These are phyloP conservation scores for Colletotrichum theobromicola DNA, from an alignment of 2,329 filamentous ascomycete species.

Conservation along the genomic window DNA sequence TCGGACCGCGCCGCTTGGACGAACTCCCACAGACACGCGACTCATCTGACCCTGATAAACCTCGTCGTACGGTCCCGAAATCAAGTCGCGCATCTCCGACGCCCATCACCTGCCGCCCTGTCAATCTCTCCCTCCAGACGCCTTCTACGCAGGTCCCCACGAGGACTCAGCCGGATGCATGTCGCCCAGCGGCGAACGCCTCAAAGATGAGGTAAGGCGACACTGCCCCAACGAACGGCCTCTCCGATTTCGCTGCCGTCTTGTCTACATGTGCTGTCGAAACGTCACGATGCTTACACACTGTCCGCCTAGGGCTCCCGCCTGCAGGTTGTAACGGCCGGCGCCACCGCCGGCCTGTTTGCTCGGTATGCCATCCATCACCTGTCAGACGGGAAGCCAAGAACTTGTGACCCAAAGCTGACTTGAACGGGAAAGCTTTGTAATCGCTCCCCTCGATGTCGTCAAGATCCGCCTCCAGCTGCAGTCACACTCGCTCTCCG, in stretches of 20 bases:
- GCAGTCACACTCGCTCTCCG: slow-evolving; percentile 83
- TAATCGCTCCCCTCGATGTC: slow-evolving; percentile 94
- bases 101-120: not conserved
- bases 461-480: slow-evolving; percentile 98
- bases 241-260: not conserved
- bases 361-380: slow-evolving; percentile 66
- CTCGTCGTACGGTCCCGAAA: slow-evolving; percentile 14
- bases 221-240: not conserved
- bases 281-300: slow-evolving; percentile 16
- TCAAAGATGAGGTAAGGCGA: slow-evolving; percentile 63
- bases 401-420: slow-evolving; percentile 9
- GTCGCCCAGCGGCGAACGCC: slow-evolving; percentile 43
- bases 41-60: slow-evolving; percentile 17
- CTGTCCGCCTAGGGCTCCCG: slow-evolving; percentile 51
- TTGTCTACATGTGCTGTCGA: not conserved
- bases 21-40: slow-evolving; percentile 5
- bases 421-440: slow-evolving; percentile 65
- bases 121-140: not conserved
- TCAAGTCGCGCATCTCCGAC: not conserved
- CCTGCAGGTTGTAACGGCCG: slow-evolving; percentile 61
- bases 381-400: not conserved
- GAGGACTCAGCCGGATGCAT: slow-evolving; percentile 34
- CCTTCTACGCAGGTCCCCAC: slow-evolving; percentile 6
- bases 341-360: slow-evolving; percentile 78
- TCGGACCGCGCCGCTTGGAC: slow-evolving; percentile 17